Evolutionary conservation across 257 asterid genomes (phyloP).

Genomic region (Solanum ossicruentum): DNA sequence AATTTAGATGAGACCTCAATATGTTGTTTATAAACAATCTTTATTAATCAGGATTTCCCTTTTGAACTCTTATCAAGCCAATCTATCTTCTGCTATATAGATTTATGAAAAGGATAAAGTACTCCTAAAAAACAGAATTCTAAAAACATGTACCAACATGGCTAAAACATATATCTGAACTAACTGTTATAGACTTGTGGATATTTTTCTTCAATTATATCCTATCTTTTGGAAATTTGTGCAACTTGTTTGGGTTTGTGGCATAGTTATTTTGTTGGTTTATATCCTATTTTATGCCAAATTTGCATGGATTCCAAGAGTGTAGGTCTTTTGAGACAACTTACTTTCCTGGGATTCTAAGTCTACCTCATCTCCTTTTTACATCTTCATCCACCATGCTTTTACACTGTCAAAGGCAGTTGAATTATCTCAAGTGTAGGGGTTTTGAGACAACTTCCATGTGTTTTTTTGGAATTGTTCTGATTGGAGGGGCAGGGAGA

Average conservation of each 20-base stretch:
- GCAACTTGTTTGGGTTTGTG: neutral
- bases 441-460: neutral
- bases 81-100: neutral
- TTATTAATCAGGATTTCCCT: neutral
- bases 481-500: neutral
- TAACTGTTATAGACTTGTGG: neutral
- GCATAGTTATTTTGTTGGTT: neutral
- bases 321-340: neutral
- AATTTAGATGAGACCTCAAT: neutral
- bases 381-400: neutral
- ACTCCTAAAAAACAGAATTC: neutral
- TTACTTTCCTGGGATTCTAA: neutral
- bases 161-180: neutral
- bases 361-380: neutral
- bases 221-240: neutral
- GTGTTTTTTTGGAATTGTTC: neutral
- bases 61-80: neutral
- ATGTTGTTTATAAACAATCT: neutral
- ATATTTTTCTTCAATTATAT: neutral
- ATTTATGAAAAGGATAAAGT: neutral
- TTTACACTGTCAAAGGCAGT: neutral
- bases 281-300: neutral
- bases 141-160: neutral
- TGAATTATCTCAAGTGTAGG: neutral
- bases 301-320: neutral